These are phyloP conservation scores for Candida succiphila DNA, from an alignment of 805 yeast species.

Conservation along the genomic window DNA sequence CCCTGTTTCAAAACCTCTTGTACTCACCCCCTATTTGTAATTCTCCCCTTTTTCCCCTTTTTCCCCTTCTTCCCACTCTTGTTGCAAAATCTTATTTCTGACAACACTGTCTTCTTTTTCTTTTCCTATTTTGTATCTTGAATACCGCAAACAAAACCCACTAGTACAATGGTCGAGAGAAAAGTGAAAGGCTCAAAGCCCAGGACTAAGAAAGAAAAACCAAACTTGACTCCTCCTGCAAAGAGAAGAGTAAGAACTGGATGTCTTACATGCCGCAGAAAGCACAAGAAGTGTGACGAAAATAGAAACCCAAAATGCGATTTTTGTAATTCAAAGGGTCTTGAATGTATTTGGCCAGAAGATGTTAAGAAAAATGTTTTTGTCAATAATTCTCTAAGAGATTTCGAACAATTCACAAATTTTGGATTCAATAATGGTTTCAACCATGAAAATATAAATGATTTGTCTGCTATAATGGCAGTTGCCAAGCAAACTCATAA, in stretches of 20 bases:
- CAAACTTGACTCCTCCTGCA: slow-evolving; percentile 16
- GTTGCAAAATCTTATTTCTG: background rate
- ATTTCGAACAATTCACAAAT: slow-evolving; percentile 12
- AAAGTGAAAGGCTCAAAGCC: too few species aligned
- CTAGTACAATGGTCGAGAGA: too few species aligned
- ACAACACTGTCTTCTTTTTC: too few species aligned
- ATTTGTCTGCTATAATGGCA: background rate
- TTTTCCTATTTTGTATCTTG: background rate
- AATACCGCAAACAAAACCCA: background rate
- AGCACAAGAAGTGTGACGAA: slow-evolving; percentile 50
- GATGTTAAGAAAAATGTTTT: slow-evolving; percentile 16
- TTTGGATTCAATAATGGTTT: background rate
- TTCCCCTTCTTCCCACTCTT: background rate
- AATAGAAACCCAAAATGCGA: slow-evolving; percentile 39
- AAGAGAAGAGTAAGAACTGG: slow-evolving; percentile 32
- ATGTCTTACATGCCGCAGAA: slow-evolving; percentile 40
- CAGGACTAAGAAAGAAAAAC: slow-evolving; percentile 12
- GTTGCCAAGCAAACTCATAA: background rate
- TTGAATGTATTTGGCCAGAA: slow-evolving; percentile 29
- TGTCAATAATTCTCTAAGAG: slow-evolving; percentile 18
- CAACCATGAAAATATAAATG: background rate
- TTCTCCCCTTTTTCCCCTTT: too few species aligned
- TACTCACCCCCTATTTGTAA: too few species aligned
- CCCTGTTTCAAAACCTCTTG: too few species aligned
- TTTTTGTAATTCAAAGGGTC: slow-evolving; percentile 27